phyloP scores from a whole-genome alignment of 139 green algal species.

The Ostreobium quekettii region DNA sequence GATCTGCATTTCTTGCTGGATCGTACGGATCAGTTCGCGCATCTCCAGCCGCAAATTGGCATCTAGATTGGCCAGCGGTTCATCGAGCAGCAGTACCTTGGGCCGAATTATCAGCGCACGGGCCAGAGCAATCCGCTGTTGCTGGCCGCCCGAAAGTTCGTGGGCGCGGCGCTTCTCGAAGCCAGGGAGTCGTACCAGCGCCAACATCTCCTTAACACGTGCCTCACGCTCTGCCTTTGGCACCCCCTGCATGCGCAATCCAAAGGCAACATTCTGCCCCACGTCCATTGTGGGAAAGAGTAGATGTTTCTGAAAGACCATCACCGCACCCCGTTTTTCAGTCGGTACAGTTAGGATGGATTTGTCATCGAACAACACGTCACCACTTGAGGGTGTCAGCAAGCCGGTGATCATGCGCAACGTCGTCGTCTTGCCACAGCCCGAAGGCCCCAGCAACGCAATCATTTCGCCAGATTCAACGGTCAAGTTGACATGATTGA shows the following conservation, averaged over 20 bases:
- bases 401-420: no score
- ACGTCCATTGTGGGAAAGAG: background rate
- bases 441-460: background rate
- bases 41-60: slow-evolving; percentile 3
- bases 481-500: background rate
- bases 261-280: background rate
- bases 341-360: background rate
- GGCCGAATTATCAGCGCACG: slow-evolving; percentile 55
- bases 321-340: background rate
- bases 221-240: no score
- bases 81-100: slow-evolving; percentile 66
- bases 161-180: background rate
- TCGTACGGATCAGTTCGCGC: background rate
- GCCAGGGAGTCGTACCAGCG: background rate
- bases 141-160: slow-evolving; percentile 39
- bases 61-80: slow-evolving; percentile 1
- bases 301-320: background rate
- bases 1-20: background rate
- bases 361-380: background rate
- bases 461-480: background rate
- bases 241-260: background rate
- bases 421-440: background rate
- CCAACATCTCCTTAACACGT: background rate
- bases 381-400: no score
- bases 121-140: slow-evolving; percentile 73